Evolutionary conservation across 23 red algal species (phyloP).

Genomic region (Gracilaria vermiculophylla): DNA sequence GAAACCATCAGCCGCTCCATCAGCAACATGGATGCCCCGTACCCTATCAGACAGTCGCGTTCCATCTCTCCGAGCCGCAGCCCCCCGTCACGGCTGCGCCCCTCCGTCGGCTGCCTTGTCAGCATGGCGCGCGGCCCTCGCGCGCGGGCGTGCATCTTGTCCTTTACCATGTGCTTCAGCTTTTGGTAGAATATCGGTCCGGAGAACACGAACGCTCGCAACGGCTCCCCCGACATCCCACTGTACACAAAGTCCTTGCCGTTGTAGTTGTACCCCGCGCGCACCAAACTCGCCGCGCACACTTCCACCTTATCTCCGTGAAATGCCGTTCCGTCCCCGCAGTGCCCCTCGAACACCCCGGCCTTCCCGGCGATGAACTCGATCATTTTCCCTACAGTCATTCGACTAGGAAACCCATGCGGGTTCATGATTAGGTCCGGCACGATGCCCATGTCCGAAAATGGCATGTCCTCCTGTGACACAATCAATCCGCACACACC

Average conservation of each 20-base stretch:
- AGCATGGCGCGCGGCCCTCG: constrained; percentile 72
- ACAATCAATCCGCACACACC: constrained; percentile 89
- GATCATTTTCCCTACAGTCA: constrained; percentile 98
- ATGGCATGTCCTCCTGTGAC: constrained; percentile 91
- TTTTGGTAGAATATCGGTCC: constrained; percentile 98
- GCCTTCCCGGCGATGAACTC: constrained; percentile 96
- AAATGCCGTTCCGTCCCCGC: constrained; percentile 88
- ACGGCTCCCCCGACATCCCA: constrained; percentile 86
- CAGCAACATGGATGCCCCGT: constrained; percentile 88
- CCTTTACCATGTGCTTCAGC: constrained; percentile 97
- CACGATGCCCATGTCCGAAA: constrained; percentile 84
- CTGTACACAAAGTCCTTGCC: constrained; percentile 96
- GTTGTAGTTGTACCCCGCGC: constrained; percentile 85
- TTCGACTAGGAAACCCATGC: constrained; percentile 93
- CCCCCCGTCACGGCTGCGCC: constrained; percentile 86
- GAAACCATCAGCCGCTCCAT: constrained; percentile 92
- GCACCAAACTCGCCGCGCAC: constrained; percentile 62
- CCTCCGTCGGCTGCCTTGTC: constrained; percentile 81
- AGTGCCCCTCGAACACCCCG: constrained; percentile 78
- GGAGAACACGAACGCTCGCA: constrained; percentile 86
- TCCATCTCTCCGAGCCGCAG: constrained; percentile 99
- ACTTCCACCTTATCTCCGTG: constrained; percentile 72
- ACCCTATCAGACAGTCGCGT: constrained; percentile 89
- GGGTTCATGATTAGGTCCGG: constrained; percentile 99
- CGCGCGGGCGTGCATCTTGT: constrained; percentile 90